phyloP scores from a whole-genome alignment of 1,284 basidiomycete species.

The Hymenochaete sp. region DNA sequence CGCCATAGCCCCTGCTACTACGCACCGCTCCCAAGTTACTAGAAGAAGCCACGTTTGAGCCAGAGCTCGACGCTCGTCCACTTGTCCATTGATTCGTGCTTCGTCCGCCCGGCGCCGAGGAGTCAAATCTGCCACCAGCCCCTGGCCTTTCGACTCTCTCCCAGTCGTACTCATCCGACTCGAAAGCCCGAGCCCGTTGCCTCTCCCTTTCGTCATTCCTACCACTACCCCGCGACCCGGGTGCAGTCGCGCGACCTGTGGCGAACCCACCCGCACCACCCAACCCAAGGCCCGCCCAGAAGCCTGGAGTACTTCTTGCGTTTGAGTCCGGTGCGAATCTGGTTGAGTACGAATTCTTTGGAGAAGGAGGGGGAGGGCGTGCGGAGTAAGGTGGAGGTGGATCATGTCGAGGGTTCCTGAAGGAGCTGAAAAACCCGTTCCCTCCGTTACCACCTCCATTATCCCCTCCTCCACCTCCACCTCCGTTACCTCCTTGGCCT shows the following conservation, averaged over 20 bases:
- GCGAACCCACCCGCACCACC: conserved; percentile 11
- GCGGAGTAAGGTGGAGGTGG: conserved; percentile 3
- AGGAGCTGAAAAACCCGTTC: not conserved
- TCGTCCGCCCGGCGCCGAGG: not conserved
- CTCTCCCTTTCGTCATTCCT: not conserved
- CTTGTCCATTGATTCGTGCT: not conserved
- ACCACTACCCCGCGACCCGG: not conserved
- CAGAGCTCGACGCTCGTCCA: not conserved
- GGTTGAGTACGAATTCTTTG: not conserved
- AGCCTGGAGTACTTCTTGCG: not conserved
- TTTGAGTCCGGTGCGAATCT: not conserved
- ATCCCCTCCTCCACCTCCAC: not conserved
- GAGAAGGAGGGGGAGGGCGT: not conserved
- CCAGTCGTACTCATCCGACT: conserved; percentile 13
- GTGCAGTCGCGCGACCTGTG: conserved; percentile 3
- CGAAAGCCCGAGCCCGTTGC: not conserved
- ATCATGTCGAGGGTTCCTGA: not conserved
- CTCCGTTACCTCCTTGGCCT: not conserved
- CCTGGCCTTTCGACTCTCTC: conserved; percentile 6
- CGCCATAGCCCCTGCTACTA: conserved; percentile 15
- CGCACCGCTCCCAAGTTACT: conserved; percentile 11
- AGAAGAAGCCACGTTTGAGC: not conserved
- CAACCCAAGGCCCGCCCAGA: conserved; percentile 14
- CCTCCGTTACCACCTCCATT: not conserved
- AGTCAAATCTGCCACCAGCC: not conserved